Evolutionary conservation across 2,329 filamentous ascomycete species (phyloP), one percentile per base, ranked within the genome.

Genomic region (Stenocarpella maydis): DNA sequence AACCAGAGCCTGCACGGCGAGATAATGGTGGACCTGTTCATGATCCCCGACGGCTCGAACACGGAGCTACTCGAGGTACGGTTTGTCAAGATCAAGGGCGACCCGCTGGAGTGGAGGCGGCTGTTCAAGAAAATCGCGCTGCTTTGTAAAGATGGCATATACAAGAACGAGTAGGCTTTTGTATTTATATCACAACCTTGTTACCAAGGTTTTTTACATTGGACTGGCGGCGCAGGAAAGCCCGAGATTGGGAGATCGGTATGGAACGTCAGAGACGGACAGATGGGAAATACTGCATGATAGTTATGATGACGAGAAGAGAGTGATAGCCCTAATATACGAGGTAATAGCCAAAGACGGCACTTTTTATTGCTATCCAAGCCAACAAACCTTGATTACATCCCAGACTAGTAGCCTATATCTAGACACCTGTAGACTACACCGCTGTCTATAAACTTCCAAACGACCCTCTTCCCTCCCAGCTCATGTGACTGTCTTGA

Each of bases 81-180:
- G 64, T 98, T 99, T 78, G 88, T 97, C 73, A 99, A 99, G 82
- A 87, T 93, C 66, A 98, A 97, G 82, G 96, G 96, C 7, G 96
- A 99, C 82, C 96, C 96, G 6, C 82, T 99, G 61, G 95, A 98
- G 82, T 99, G 97, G 96, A 88, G 96, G 71, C 86, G 96, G 41
- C 94, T 99, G 78, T 99, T 99, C 85, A 99, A 99, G 82, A 95
- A 94, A 80, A 88, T 98, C n/a, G 93, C 93, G 37, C 85, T 97
- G 72, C 84, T 95, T 71, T 97, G 95, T 81, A 93, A 93, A 77
- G 94, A 97, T 77, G 94, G 90, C 10, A 91, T 98, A 53, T 92
- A 90, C 78, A 86, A 85, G 73, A 88, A 87, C 55, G 83, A 87
- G 69, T 71, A 60, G 60, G 49, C 37, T 61, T 50, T 50, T 37